Evolutionary conservation across 768 basidiomycete species (phyloP).

Genomic region (Collybiopsis confluens): DNA sequence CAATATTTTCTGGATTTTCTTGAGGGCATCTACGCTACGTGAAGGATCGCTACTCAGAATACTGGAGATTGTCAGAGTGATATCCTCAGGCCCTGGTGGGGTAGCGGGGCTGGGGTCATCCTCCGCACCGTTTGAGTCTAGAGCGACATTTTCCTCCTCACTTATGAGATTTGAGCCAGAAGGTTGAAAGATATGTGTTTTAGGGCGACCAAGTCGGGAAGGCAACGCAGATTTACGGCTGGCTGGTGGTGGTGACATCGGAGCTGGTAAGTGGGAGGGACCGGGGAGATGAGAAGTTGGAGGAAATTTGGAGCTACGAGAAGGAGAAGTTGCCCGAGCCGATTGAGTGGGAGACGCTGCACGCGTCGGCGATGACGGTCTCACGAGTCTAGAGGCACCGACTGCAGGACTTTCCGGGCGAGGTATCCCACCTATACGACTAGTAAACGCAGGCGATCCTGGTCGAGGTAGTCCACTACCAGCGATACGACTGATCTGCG

Average conservation of each 20-base stretch:
- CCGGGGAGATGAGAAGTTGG: conserved; percentile 27
- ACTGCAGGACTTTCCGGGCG: conserved; percentile 47
- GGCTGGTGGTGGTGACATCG: conserved; percentile 41
- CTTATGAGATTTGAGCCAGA: conserved; percentile 11
- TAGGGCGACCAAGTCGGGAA: conserved; percentile 68
- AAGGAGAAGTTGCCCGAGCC: conserved; percentile 47
- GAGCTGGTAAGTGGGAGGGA: conserved; percentile 23
- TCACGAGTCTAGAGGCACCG: conserved; percentile 35
- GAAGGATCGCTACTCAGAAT: conserved; percentile 84
- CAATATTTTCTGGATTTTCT: conserved; percentile 86
- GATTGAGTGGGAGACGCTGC: conserved; percentile 33
- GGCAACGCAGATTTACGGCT: conserved; percentile 65
- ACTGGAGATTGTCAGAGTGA: conserved; percentile 80
- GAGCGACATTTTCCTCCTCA: not conserved
- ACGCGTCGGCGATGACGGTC: conserved; percentile 36
- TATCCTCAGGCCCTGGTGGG: conserved; percentile 42
- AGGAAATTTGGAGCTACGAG: conserved; percentile 41
- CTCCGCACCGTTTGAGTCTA: not conserved
- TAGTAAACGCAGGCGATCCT: conserved; percentile 39
- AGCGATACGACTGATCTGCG: conserved; percentile 52
- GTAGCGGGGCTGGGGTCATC: not conserved
- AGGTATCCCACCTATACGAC: conserved; percentile 38
- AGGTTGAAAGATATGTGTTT: conserved; percentile 38
- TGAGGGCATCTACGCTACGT: conserved; percentile 88
- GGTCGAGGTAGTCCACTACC: conserved; percentile 40